Evolutionary conservation across 495 filamentous ascomycete species (phyloP).

Genomic region (Talaromyces thailandensis): DNA sequence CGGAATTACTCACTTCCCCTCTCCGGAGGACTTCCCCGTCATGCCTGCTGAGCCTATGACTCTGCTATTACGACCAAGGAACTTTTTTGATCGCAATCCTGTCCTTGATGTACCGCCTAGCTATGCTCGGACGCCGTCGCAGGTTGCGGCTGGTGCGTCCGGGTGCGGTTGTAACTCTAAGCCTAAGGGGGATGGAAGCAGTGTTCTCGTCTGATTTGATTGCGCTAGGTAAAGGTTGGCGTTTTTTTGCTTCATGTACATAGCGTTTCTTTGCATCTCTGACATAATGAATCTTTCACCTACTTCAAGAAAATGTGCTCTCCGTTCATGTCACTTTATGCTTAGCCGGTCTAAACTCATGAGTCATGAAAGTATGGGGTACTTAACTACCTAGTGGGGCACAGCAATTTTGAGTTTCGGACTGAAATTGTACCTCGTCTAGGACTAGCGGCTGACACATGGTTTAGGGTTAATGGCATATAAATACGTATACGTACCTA

Average conservation of each 20-base stretch:
- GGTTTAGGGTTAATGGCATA: background rate
- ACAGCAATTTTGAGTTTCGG: background rate
- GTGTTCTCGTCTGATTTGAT: conserved; percentile 27
- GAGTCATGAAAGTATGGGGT: too few relatives aligned
- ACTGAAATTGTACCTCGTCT: background rate
- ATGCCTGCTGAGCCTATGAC: conserved; percentile 94
- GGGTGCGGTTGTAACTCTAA: conserved; percentile 27
- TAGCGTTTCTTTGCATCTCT: background rate
- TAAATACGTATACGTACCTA: background rate
- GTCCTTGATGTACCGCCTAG: conserved; percentile 81
- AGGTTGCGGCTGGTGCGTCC: conserved; percentile 44
- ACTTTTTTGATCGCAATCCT: conserved; percentile 85
- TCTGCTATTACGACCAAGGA: conserved; percentile 68
- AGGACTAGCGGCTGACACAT: background rate
- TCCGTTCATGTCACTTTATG: too few relatives aligned
- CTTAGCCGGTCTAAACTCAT: too few relatives aligned
- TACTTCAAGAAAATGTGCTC: background rate
- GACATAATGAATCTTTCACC: background rate
- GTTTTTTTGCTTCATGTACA: background rate
- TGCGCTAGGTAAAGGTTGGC: background rate
- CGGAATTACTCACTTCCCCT: conserved; percentile 83
- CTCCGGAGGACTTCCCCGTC: conserved; percentile 88
- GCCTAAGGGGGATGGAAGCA: conserved; percentile 32
- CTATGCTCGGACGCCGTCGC: conserved; percentile 64
- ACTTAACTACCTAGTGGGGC: too few relatives aligned